Conservation (phyloP, 2,329 filamentous ascomycete genomes). For the Lecanicillium sp. region DNA sequence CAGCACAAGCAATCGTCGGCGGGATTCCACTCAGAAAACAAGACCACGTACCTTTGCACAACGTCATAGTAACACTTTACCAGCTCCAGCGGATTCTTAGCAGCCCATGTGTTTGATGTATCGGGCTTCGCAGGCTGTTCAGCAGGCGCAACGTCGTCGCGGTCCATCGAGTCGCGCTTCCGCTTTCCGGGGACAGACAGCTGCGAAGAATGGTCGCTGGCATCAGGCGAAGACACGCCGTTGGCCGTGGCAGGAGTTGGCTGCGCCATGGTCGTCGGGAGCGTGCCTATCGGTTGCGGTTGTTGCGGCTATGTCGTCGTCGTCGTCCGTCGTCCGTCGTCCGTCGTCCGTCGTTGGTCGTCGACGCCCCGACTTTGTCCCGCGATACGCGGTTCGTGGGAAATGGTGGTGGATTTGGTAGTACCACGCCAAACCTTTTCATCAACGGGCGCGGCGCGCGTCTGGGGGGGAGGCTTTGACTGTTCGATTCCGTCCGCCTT, state of each 20-base stretch:
- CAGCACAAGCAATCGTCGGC: no score
- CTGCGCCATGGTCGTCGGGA: slow-evolving; percentile 28
- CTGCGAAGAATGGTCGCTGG: slow-evolving; percentile 18
- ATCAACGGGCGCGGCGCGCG: slow-evolving; percentile 22
- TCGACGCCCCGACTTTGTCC: slow-evolving; percentile 11
- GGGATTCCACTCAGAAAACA: slow-evolving; percentile 5
- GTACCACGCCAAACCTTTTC: slow-evolving; percentile 32
- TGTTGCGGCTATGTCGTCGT: slow-evolving; percentile 9
- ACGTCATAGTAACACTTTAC: slow-evolving; percentile 29
- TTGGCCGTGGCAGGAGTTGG: slow-evolving; percentile 26
- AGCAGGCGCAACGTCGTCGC: slow-evolving; percentile 18
- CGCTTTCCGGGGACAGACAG: slow-evolving; percentile 39
- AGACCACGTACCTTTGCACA: slow-evolving; percentile 26
- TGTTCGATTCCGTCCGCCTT: no score
- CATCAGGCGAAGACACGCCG: slow-evolving; percentile 29
- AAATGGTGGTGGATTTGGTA: slow-evolving; percentile 17
- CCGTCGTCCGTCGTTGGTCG: no score
- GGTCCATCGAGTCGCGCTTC: slow-evolving; percentile 46
- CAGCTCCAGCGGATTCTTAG: slow-evolving; percentile 23
- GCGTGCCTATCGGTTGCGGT: slow-evolving; percentile 5
- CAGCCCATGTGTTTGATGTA: slow-evolving; percentile 15
- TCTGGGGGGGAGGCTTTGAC: slow-evolving; percentile 5
- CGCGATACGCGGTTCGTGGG: slow-evolving; percentile 30
- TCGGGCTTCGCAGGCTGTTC: slow-evolving; percentile 14
- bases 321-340: slow-evolving; percentile 14